Evolutionary conservation across 805 yeast species (phyloP).

Genomic region (Saccharomycopsis fibuligera): DNA sequence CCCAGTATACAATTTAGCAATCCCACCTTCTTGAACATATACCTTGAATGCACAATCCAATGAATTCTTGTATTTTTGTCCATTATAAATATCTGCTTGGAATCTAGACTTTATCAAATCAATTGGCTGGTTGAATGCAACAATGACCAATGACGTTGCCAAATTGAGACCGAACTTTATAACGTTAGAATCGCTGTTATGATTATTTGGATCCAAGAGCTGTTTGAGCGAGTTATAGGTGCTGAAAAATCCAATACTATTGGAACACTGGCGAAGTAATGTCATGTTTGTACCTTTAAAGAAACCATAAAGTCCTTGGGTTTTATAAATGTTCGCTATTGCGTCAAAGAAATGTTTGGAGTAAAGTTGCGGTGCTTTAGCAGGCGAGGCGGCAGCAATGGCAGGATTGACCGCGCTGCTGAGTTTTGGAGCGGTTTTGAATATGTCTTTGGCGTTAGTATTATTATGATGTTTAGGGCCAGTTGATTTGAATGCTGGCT

Average conservation of each 20-base stretch:
- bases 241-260: conserved; percentile 78
- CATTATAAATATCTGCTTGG: conserved; percentile 45
- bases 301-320: conserved; percentile 73
- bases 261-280: conserved; percentile 66
- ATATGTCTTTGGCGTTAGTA: conserved; percentile 11
- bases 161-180: conserved; percentile 31
- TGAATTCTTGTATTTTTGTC: conserved; percentile 57
- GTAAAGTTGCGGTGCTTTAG: conserved; percentile 40
- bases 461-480: conserved; percentile 12
- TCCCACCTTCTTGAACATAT: conserved; percentile 39
- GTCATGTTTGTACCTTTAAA: conserved; percentile 84
- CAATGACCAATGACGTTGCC: conserved; percentile 65
- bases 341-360: conserved; percentile 47
- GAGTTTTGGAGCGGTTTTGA: neutral
- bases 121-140: conserved; percentile 77
- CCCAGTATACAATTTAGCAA: conserved; percentile 48
- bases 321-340: conserved; percentile 56
- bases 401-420: conserved; percentile 10
- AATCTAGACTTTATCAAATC: conserved; percentile 83
- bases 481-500: neutral
- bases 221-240: conserved; percentile 76
- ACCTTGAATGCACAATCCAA: conserved; percentile 47
- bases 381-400: conserved; percentile 21
- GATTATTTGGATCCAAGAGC: conserved; percentile 47
- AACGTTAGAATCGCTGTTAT: conserved; percentile 30